These are phyloP conservation scores for Neoscytalidium dimidiatum DNA, from an alignment of 2,329 filamentous ascomycete species.

Conservation along the genomic window DNA sequence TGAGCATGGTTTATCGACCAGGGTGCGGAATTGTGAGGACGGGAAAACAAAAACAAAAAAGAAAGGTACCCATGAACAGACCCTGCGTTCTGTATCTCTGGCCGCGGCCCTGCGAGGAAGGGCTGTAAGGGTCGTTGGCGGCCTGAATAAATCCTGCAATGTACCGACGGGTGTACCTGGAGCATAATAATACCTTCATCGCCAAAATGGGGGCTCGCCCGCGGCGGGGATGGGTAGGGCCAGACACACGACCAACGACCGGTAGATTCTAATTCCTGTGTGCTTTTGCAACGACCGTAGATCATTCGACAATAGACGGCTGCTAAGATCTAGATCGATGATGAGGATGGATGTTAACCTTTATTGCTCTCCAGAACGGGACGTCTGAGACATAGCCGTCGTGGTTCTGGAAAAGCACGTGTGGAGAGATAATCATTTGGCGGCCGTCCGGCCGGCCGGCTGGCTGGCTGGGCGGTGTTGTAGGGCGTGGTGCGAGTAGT, in stretches of 20 bases:
- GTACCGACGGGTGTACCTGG: neutral
- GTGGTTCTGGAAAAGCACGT: too few relatives aligned
- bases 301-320: too few relatives aligned
- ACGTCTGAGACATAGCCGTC: too few relatives aligned
- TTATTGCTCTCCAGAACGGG: too few relatives aligned
- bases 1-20: too few relatives aligned
- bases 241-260: neutral
- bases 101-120: too few relatives aligned
- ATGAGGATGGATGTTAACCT: neutral
- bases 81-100: too few relatives aligned
- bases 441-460: neutral
- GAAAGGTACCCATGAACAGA: neutral
- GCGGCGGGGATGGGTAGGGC: neutral
- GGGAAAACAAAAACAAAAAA: neutral
- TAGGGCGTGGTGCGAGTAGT: too few relatives aligned
- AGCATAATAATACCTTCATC: neutral
- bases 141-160: neutral
- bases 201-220: neutral
- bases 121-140: neutral
- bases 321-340: neutral
- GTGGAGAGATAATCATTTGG: neutral
- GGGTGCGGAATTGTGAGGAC: neutral
- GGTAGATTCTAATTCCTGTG: too few relatives aligned
- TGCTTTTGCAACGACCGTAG: too few relatives aligned
- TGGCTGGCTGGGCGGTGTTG: too few relatives aligned